Evolutionary conservation across 192 early-diverging fungal genomes (phyloP).

Genomic region (Coemansia sp.): DNA sequence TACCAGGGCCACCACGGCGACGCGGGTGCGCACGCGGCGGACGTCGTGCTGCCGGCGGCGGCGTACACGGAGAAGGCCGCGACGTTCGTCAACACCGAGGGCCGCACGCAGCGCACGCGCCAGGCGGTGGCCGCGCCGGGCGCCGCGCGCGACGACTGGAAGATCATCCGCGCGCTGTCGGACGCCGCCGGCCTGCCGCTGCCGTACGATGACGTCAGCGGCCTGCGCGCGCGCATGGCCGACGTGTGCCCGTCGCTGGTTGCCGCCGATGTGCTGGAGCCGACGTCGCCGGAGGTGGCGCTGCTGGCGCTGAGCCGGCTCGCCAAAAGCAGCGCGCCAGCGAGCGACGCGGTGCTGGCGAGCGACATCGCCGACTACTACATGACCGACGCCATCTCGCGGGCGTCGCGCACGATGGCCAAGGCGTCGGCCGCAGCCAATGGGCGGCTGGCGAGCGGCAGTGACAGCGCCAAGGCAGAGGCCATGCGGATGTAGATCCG

Average conservation of each 20-base stretch:
- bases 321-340: slow-evolving; percentile 15
- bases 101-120: slow-evolving; percentile 88
- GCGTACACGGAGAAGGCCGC: slow-evolving; percentile 96
- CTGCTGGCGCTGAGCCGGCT: slow-evolving; percentile 65
- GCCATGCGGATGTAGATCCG: not conserved
- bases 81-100: slow-evolving; percentile 97
- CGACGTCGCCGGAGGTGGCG: slow-evolving; percentile 52
- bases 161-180: slow-evolving; percentile 94
- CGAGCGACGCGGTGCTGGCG: slow-evolving; percentile 40
- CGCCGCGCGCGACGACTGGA: slow-evolving; percentile 97
- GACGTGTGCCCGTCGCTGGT: slow-evolving; percentile 86
- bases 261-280: slow-evolving; percentile 65
- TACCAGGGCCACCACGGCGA: slow-evolving; percentile 99
- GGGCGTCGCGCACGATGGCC: slow-evolving; percentile 95
- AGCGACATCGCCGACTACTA: slow-evolving; percentile 86
- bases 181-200: slow-evolving; percentile 83
- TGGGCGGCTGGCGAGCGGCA: not conserved
- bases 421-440: slow-evolving; percentile 70
- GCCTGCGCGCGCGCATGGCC: slow-evolving; percentile 81
- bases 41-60: slow-evolving; percentile 92
- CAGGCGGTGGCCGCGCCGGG: slow-evolving; percentile 86
- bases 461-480: not conserved
- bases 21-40: slow-evolving; percentile 88
- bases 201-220: slow-evolving; percentile 84
- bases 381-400: slow-evolving; percentile 89